Evolutionary conservation across 2,329 filamentous ascomycete species (phyloP).

Genomic region (Zasmidium citrigriseum): DNA sequence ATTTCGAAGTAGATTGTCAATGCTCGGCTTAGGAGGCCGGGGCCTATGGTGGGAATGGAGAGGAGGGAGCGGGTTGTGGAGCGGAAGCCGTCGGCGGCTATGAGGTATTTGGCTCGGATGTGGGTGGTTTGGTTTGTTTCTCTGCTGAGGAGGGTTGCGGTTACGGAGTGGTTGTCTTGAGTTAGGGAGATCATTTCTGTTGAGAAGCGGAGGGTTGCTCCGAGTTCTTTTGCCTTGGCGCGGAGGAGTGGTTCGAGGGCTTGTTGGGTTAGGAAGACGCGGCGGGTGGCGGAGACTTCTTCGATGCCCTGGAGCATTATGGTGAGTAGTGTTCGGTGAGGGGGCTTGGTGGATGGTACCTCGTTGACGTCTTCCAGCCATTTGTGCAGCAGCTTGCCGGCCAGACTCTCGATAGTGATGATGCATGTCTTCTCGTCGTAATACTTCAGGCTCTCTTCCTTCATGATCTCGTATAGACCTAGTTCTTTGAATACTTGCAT

Average conservation of each 20-base stretch:
- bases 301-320: conserved; percentile 14
- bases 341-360: neutral
- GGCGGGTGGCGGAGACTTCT: conserved; percentile 17
- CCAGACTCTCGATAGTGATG: conserved; percentile 24
- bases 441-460: conserved; percentile 18
- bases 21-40: conserved; percentile 20
- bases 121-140: conserved; percentile 10
- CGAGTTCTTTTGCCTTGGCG: conserved; percentile 16
- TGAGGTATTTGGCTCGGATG: conserved; percentile 20
- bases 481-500: conserved; percentile 28
- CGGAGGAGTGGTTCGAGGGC: conserved; percentile 28
- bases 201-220: conserved; percentile 20
- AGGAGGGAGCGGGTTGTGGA: conserved; percentile 16
- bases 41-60: conserved; percentile 19
- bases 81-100: conserved; percentile 22
- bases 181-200: conserved; percentile 22
- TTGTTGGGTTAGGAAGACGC: conserved; percentile 28
- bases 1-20: conserved; percentile 27
- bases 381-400: conserved; percentile 18
- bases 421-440: conserved; percentile 26
- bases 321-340: neutral
- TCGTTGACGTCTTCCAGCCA: conserved; percentile 25
- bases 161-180: conserved; percentile 19
- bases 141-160: conserved; percentile 13
- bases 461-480: conserved; percentile 25